A percentile compares a stretch with the other conserved stretches of the same genome.
phyloP scores from a whole-genome alignment of 1,284 basidiomycete species.

The Tilletiaria anomala region DNA sequence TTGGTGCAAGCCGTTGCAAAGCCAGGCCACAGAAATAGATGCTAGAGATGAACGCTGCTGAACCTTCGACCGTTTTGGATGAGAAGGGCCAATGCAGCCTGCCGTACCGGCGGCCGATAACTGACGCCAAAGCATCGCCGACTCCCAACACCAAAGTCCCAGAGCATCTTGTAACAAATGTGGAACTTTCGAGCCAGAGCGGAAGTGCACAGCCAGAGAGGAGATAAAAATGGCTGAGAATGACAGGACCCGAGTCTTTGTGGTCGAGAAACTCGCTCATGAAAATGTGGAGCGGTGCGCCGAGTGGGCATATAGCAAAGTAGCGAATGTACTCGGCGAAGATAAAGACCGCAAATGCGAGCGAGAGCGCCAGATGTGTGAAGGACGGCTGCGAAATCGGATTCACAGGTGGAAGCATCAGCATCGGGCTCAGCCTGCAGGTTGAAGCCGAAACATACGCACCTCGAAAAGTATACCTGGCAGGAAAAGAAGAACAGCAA shows the following conservation, averaged over 20 bases:
- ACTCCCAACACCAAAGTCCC: conserved; percentile 65
- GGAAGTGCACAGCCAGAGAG: conserved; percentile 84
- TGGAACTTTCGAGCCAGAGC: conserved; percentile 69
- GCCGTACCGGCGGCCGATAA: conserved; percentile 74
- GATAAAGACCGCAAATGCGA: conserved; percentile 40
- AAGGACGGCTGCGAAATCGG: conserved; percentile 65
- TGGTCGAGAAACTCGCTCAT: conserved; percentile 82
- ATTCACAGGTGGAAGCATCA: conserved; percentile 1
- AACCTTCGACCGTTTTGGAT: conserved; percentile 83
- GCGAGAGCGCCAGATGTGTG: conserved; percentile 80
- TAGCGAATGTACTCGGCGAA: conserved; percentile 49
- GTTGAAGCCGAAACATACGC: conserved; percentile 37
- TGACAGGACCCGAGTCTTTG: conserved; percentile 89
- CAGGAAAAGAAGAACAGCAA: conserved; percentile 89
- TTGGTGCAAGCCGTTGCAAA: conserved; percentile 52
- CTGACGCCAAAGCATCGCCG: conserved; percentile 84
- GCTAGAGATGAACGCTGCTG: conserved; percentile 61
- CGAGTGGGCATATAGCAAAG: conserved; percentile 93
- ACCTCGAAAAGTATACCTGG: conserved; percentile 86
- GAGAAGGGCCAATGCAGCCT: conserved; percentile 67
- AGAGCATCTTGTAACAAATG: conserved; percentile 60
- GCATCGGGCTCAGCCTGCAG: not conserved
- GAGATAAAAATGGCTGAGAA: conserved; percentile 91
- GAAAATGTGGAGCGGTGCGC: conserved; percentile 84
- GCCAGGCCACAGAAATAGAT: conserved; percentile 56